Conservation (phyloP, 345 rosid species). For the Salix udensis region DNA sequence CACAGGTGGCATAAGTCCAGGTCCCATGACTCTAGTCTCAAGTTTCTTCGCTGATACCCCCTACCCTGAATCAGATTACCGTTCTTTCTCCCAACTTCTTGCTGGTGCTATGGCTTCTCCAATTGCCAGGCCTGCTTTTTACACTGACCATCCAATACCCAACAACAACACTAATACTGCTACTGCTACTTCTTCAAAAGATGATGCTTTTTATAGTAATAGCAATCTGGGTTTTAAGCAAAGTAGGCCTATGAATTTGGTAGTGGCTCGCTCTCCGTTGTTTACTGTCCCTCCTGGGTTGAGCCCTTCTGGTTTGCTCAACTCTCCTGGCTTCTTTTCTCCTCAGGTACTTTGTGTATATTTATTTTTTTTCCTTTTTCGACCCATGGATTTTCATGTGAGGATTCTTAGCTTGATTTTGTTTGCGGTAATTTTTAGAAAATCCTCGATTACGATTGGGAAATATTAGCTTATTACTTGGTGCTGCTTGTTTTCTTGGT, state of each 20-base stretch:
- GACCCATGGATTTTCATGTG: not conserved
- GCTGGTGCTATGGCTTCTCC: slow-evolving; percentile 91
- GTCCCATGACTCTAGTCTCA: slow-evolving; percentile 85
- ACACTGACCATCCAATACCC: slow-evolving; percentile 5
- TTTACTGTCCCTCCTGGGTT: slow-evolving; percentile 82
- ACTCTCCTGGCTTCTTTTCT: slow-evolving; percentile 65
- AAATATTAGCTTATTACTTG: not conserved
- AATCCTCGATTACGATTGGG: not conserved
- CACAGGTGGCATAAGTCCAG: slow-evolving; percentile 68
- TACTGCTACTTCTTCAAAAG: slow-evolving; percentile 4
- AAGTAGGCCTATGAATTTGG: slow-evolving; percentile 44
- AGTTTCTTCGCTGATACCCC: slow-evolving; percentile 61
- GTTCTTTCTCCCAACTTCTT: slow-evolving; percentile 84
- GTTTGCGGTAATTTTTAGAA: not conserved
- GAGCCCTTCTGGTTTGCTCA: slow-evolving; percentile 89
- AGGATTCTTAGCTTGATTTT: not conserved
- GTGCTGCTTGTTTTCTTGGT: not conserved
- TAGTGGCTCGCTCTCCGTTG: slow-evolving; percentile 47
- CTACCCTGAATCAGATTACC: slow-evolving; percentile 46
- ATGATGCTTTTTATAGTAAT: slow-evolving; percentile 33
- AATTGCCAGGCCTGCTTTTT: slow-evolving; percentile 23
- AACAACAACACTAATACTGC: not conserved
- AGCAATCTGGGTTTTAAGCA: slow-evolving; percentile 45
- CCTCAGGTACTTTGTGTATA: slow-evolving; percentile 52
- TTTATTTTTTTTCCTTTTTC: not conserved